phyloP scores from a whole-genome alignment of 23 red algal species.

The Chondrus crispus region DNA sequence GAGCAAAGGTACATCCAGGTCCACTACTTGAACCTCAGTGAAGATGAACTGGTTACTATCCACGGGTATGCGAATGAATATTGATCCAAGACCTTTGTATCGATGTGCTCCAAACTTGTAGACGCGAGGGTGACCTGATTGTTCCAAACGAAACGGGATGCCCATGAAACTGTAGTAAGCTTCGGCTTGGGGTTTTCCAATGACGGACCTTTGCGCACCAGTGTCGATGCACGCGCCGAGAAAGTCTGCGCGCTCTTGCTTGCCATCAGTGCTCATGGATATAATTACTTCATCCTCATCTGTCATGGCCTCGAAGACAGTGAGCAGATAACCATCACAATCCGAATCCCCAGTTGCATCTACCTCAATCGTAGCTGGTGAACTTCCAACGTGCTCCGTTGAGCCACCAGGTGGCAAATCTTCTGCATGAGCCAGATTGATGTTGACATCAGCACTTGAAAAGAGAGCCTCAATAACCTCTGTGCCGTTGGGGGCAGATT shows the following conservation, averaged over 20 bases:
- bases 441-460: too few relatives aligned
- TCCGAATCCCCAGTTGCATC: too few relatives aligned
- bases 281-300: too few relatives aligned
- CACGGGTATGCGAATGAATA: neutral
- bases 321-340: too few relatives aligned
- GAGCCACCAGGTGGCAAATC: too few relatives aligned
- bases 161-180: neutral
- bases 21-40: neutral
- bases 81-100: neutral
- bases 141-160: neutral
- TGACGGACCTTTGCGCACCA: slow-evolving; percentile 16
- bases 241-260: neutral
- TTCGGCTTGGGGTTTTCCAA: neutral
- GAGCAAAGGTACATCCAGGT: neutral
- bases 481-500: too few relatives aligned
- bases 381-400: too few relatives aligned
- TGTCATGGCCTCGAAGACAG: too few relatives aligned
- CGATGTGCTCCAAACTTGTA: neutral
- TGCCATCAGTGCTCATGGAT: too few relatives aligned
- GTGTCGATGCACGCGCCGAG: neutral
- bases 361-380: too few relatives aligned
- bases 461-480: too few relatives aligned
- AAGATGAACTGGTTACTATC: neutral
- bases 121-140: neutral
- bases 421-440: too few relatives aligned